Evolutionary conservation across 2,329 filamentous ascomycete species (phyloP).

Genomic region (Sarocladium brachiariae): DNA sequence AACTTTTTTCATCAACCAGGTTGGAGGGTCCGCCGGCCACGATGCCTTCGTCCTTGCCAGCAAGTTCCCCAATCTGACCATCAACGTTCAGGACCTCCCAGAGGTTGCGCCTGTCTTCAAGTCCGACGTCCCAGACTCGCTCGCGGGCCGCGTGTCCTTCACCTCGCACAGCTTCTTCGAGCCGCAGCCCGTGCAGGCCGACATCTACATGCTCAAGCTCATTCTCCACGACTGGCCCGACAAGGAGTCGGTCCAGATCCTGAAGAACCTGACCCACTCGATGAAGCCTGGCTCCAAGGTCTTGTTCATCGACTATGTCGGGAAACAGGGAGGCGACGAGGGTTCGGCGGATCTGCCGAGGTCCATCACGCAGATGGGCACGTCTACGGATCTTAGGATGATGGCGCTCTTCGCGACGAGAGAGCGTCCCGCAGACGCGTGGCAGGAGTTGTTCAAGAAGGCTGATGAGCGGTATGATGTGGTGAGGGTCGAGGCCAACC

Average conservation of each 20-base stretch:
- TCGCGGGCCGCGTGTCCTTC: constrained; percentile 28
- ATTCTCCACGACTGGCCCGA: constrained; percentile 53
- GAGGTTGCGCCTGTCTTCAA: constrained; percentile 28
- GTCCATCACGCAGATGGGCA: constrained; percentile 31
- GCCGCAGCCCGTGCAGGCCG: constrained; percentile 32
- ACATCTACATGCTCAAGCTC: constrained; percentile 45
- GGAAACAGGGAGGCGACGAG: constrained; percentile 23
- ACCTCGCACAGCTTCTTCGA: constrained; percentile 32
- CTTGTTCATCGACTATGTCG: constrained; percentile 31
- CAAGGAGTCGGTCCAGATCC: constrained; percentile 31
- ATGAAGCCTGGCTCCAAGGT: constrained; percentile 36
- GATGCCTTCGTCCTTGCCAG: constrained; percentile 33
- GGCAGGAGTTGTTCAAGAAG: constrained; percentile 35
- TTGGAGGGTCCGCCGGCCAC: constrained; percentile 37
- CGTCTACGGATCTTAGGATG: constrained; percentile 41
- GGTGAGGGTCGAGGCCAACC: constrained; percentile 26
- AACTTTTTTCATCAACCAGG: constrained; percentile 17
- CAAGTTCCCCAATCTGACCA: constrained; percentile 31
- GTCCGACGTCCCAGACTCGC: constrained; percentile 25
- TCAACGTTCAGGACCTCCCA: constrained; percentile 39
- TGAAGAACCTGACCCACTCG: constrained; percentile 34
- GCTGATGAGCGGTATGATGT: constrained; percentile 41
- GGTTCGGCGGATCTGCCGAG: constrained; percentile 22
- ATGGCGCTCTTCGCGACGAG: constrained; percentile 42
- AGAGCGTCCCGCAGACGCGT: constrained; percentile 39